These are phyloP conservation scores for Leccinum griseonigrum DNA, from an alignment of 1,284 basidiomycete genomes.

Conservation along the genomic window DNA sequence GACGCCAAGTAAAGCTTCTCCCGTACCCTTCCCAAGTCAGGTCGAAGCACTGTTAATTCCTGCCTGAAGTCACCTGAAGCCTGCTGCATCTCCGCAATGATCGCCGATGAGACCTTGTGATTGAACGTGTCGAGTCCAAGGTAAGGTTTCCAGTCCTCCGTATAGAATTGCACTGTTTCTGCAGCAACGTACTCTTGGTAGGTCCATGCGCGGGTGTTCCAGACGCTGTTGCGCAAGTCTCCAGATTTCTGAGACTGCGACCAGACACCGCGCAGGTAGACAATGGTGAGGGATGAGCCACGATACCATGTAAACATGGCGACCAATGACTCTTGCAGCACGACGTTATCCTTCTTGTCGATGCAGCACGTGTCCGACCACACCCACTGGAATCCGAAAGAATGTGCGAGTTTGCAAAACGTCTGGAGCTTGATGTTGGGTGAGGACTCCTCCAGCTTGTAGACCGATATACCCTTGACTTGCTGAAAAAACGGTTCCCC, in stretches of 20 bases:
- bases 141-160: constrained; percentile 17
- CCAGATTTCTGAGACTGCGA: neutral
- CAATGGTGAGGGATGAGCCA: constrained; percentile 7
- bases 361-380: constrained; percentile 18
- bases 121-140: constrained; percentile 8
- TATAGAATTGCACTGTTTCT: constrained; percentile 8
- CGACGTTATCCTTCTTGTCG: neutral
- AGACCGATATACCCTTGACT: constrained; percentile 6
- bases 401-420: constrained; percentile 7
- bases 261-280: constrained; percentile 1
- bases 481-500: constrained; percentile 9
- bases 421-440: constrained; percentile 1
- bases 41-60: constrained; percentile 2
- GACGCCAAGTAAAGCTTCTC: constrained; percentile 17
- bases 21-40: constrained; percentile 5
- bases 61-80: neutral
- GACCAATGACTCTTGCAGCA: constrained; percentile 13
- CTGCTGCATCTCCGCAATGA: constrained; percentile 9
- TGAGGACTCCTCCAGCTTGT: neutral
- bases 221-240: neutral
- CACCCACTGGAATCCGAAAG: constrained; percentile 8
- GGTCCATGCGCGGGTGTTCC: constrained; percentile 12
- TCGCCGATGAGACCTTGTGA: constrained; percentile 7
- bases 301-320: constrained; percentile 18
- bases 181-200: constrained; percentile 15